These are phyloP conservation scores for Leccinum boreale DNA, from an alignment of 768 basidiomycete genomes.

Conservation along the genomic window DNA sequence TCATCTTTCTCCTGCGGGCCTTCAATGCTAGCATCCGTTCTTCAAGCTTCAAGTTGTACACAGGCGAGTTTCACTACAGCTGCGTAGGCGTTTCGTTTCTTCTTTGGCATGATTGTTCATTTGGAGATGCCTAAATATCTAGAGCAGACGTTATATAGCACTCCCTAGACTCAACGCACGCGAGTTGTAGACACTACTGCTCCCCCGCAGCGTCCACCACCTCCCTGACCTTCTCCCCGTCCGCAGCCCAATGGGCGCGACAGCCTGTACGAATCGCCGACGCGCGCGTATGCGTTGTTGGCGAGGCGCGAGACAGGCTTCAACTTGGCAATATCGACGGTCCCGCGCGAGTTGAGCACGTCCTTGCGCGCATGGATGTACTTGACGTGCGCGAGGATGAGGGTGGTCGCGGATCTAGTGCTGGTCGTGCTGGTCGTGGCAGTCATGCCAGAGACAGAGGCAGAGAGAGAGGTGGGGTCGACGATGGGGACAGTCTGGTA, in stretches of 20 bases:
- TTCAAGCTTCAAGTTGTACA: too few relatives aligned
- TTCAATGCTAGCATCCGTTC: too few relatives aligned
- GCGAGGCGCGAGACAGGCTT: neutral
- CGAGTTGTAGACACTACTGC: too few relatives aligned
- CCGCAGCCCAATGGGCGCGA: neutral
- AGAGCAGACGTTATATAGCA: too few relatives aligned
- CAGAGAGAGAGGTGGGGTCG: neutral
- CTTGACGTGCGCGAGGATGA: neutral
- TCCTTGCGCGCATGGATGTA: neutral
- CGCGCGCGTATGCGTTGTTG: neutral
- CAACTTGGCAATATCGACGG: neutral
- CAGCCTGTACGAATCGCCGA: neutral
- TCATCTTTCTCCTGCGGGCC: too few relatives aligned
- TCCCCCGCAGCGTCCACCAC: neutral
- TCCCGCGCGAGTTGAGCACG: neutral
- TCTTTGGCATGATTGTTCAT: too few relatives aligned
- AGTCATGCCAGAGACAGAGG: neutral
- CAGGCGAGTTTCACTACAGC: too few relatives aligned
- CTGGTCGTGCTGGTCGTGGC: too few relatives aligned
- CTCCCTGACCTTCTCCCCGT: neutral
- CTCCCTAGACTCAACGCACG: too few relatives aligned
- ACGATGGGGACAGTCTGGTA: constrained; percentile 20
- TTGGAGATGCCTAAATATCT: too few relatives aligned
- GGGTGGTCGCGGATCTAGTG: neutral
- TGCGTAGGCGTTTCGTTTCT: too few relatives aligned